Conservation (phyloP, 345 rosid genomes). For the Fremontodendron californicum region DNA sequence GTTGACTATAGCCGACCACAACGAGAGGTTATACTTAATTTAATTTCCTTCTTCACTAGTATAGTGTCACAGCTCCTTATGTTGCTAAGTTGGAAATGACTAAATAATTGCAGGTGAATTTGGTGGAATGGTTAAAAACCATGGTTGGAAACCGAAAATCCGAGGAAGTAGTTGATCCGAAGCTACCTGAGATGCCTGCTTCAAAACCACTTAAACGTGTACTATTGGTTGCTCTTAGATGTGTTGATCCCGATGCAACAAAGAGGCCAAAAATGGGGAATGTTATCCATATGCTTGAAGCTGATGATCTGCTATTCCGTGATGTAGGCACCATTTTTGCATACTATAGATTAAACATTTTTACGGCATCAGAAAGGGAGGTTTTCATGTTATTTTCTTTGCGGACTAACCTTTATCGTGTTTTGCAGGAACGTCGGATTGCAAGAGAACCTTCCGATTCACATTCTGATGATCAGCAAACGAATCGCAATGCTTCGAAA, state of each 20-base stretch:
- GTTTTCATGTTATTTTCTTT: neutral
- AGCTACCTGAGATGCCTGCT: constrained; percentile 74
- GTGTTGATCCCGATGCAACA: constrained; percentile 94
- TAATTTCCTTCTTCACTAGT: neutral
- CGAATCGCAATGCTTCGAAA: constrained; percentile 20
- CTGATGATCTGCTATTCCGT: constrained; percentile 74
- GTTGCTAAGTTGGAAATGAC: constrained; percentile 13
- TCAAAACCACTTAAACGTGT: constrained; percentile 87
- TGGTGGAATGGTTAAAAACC: constrained; percentile 90
- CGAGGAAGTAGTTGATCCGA: constrained; percentile 87
- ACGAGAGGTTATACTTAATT: constrained; percentile 65
- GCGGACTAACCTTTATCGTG: neutral
- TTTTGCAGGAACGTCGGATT: constrained; percentile 42
- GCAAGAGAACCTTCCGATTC: constrained; percentile 36
- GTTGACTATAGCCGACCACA: constrained; percentile 85
- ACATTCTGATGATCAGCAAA: constrained; percentile 27
- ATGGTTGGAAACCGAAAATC: constrained; percentile 85
- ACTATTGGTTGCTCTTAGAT: constrained; percentile 76
- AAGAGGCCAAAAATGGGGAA: constrained; percentile 98
- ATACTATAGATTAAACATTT: neutral
- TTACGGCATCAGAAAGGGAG: neutral
- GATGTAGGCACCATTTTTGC: constrained; percentile 47
- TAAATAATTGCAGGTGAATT: constrained; percentile 59
- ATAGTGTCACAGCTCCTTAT: neutral
- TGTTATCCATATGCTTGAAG: constrained; percentile 98